Evolutionary conservation across 2,329 filamentous ascomycete genomes (phyloP).

Genomic region (Neofusicoccum sp.): DNA sequence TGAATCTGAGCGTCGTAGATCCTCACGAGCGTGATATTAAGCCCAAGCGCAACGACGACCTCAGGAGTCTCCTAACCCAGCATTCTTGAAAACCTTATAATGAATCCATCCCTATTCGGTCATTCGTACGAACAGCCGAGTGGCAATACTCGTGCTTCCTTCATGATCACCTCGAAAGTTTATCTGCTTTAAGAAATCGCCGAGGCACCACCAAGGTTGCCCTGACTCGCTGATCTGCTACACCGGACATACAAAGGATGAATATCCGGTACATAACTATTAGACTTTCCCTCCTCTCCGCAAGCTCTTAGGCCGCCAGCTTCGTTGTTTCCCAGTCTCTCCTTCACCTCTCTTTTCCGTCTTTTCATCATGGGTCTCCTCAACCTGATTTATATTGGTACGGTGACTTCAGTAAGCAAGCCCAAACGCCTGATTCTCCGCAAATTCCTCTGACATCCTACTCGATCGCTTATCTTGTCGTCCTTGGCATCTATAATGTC

Average conservation of each 20-base stretch:
- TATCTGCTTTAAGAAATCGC: background rate
- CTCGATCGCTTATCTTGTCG: background rate
- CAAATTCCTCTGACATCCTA: background rate
- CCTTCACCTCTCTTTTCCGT: background rate
- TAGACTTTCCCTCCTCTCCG: background rate
- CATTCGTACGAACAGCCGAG: background rate
- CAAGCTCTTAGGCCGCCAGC: background rate
- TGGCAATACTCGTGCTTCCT: background rate
- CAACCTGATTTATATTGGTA: conserved; percentile 1
- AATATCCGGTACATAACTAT: conserved; percentile 3
- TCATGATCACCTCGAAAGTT: background rate
- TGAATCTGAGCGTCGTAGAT: background rate
- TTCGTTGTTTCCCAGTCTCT: background rate
- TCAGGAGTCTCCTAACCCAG: background rate
- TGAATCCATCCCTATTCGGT: conserved; percentile 3
- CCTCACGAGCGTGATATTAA: background rate
- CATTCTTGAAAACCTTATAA: background rate
- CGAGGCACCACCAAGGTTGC: background rate
- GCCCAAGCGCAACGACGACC: background rate
- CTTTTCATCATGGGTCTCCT: conserved; percentile 1
- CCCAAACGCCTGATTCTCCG: background rate
- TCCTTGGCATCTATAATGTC: conserved; percentile 11
- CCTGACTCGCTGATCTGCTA: conserved; percentile 1
- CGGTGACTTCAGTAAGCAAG: background rate
- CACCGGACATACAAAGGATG: background rate